Conservation (phyloP, 345 rosid genomes). For the Odontarrhena argentea region DNA sequence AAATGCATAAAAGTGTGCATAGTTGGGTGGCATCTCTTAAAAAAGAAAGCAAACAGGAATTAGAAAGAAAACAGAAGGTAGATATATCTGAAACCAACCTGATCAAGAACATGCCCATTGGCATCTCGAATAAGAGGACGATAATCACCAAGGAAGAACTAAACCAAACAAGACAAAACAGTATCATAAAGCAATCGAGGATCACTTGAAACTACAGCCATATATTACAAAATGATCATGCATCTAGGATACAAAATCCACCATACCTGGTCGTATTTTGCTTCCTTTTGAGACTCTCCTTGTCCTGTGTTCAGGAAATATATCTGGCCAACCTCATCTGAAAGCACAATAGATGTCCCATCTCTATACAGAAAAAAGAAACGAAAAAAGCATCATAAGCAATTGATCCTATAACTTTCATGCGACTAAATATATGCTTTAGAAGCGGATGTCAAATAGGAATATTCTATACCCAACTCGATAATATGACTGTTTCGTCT, state of each 20-base stretch:
- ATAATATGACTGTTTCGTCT: slow-evolving; percentile 33
- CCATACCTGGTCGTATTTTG: slow-evolving; percentile 93
- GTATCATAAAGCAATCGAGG: slow-evolving; percentile 28
- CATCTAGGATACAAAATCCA: slow-evolving; percentile 21
- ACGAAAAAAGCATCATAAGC: slow-evolving; percentile 5
- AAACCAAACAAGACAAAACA: slow-evolving; percentile 33
- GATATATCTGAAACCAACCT: slow-evolving; percentile 56
- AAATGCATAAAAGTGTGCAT: slow-evolving; percentile 10
- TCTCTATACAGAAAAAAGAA: slow-evolving; percentile 57
- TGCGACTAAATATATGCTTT: slow-evolving; percentile 23
- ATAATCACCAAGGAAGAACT: slow-evolving; percentile 99
- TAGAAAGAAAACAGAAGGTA: slow-evolving; percentile 32
- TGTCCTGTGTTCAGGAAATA: slow-evolving; percentile 92
- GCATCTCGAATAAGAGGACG: slow-evolving; percentile 89
- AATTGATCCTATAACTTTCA: slow-evolving; percentile 14
- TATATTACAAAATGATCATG: slow-evolving; percentile 32
- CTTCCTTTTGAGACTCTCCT: slow-evolving; percentile 94
- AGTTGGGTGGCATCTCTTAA: slow-evolving; percentile 8
- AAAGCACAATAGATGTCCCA: slow-evolving; percentile 96
- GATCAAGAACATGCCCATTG: slow-evolving; percentile 88
- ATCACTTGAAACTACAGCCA: slow-evolving; percentile 26
- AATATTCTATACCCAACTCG: slow-evolving; percentile 27
- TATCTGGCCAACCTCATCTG: slow-evolving; percentile 99
- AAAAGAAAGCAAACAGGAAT: slow-evolving; percentile 21
- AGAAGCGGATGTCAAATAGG: slow-evolving; percentile 16